phyloP scores from a whole-genome alignment of 2,329 filamentous ascomycete species.

The Dactylonectria estremocensis region DNA sequence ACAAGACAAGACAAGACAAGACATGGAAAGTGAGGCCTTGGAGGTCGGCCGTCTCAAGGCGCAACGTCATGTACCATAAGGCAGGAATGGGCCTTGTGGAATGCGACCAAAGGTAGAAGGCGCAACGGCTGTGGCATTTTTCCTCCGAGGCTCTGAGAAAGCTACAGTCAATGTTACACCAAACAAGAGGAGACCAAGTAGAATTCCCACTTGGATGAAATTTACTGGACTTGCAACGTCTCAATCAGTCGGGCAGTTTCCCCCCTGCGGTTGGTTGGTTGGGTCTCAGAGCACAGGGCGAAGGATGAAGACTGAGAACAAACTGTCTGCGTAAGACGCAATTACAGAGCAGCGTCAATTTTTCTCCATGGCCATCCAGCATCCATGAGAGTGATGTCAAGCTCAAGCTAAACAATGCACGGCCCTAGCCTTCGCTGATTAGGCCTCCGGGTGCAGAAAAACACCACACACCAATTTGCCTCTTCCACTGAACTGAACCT shows the following conservation, averaged over 20 bases:
- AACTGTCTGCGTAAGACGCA: too few relatives aligned
- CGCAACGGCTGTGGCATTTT: background rate
- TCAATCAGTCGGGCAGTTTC: slow-evolving; percentile 6
- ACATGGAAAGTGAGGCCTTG: slow-evolving; percentile 13
- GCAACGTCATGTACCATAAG: background rate
- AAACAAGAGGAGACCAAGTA: background rate
- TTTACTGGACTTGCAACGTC: background rate
- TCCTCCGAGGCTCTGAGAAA: background rate
- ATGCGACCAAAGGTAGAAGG: slow-evolving; percentile 12
- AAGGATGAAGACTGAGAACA: too few relatives aligned
- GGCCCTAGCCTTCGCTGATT: too few relatives aligned
- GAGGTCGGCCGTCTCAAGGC: slow-evolving; percentile 9
- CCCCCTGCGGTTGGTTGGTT: background rate
- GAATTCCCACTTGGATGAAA: slow-evolving; percentile 3
- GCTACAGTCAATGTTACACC: background rate
- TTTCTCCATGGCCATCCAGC: too few relatives aligned
- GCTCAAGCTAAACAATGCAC: too few relatives aligned
- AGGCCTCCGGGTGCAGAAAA: too few relatives aligned
- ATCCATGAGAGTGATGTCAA: too few relatives aligned
- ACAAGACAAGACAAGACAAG: background rate
- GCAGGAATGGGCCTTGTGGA: slow-evolving; percentile 15
- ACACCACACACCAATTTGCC: too few relatives aligned
- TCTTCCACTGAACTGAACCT: too few relatives aligned
- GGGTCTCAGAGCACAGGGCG: too few relatives aligned
- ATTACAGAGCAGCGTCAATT: too few relatives aligned